These are phyloP conservation scores for Aspergillus ochraceus DNA, from an alignment of 2,329 filamentous ascomycete species.

Conservation along the genomic window DNA sequence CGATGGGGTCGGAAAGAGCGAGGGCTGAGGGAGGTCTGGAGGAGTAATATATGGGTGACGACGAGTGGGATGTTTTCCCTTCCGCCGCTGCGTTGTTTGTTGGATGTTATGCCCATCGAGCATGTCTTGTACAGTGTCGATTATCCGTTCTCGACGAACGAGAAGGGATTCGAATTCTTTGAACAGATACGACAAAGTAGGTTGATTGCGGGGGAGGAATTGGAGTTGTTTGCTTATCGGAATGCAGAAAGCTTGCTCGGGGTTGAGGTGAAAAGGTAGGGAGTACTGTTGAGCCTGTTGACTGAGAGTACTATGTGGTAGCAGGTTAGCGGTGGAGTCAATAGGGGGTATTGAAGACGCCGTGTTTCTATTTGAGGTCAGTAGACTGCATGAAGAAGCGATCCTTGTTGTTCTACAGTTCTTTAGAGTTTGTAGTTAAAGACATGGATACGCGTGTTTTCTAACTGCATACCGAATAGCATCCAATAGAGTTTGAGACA, in stretches of 20 bases:
- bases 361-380: too few relatives aligned
- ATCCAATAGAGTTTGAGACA: not conserved
- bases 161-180: constrained; percentile 51
- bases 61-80: constrained; percentile 11
- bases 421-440: too few relatives aligned
- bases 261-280: constrained; percentile 21
- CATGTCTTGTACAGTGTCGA: constrained; percentile 14
- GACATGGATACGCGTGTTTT: too few relatives aligned
- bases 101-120: constrained; percentile 5
- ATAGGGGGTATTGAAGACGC: too few relatives aligned
- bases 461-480: too few relatives aligned
- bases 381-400: too few relatives aligned
- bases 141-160: constrained; percentile 52
- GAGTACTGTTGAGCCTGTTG: too few relatives aligned
- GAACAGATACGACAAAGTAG: constrained; percentile 51
- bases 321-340: too few relatives aligned
- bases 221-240: constrained; percentile 50
- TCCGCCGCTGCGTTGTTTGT: constrained; percentile 7
- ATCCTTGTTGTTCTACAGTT: too few relatives aligned
- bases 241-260: constrained; percentile 54
- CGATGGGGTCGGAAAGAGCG: constrained; percentile 6
- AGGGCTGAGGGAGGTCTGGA: constrained; percentile 51
- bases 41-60: constrained; percentile 13
- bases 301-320: too few relatives aligned
- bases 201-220: constrained; percentile 50